These are phyloP conservation scores for Hymenoscyphus occultus DNA, from an alignment of 2,329 filamentous ascomycete genomes.

Conservation along the genomic window DNA sequence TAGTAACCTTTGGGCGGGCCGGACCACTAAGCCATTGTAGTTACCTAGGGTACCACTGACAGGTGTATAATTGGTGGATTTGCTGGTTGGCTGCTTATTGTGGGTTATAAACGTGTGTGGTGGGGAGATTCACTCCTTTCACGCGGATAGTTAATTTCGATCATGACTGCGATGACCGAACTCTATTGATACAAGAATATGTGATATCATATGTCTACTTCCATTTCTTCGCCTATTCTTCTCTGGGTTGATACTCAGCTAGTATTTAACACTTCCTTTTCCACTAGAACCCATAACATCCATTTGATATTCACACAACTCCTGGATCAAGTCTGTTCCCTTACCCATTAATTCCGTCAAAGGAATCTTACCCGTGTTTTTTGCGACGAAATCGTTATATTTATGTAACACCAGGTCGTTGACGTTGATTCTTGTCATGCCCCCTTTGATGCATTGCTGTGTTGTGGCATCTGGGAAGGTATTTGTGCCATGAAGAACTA, in stretches of 20 bases:
- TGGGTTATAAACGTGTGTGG: no score
- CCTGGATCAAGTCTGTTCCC: conserved; percentile 41
- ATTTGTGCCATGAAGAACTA: conserved; percentile 57
- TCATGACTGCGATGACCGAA: no score
- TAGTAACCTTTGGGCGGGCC: no score
- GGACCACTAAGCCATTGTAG: no score
- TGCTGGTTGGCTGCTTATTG: no score
- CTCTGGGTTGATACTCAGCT: not conserved
- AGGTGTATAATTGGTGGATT: no score
- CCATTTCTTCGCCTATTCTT: not conserved
- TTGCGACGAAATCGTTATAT: conserved; percentile 44
- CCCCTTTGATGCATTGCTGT: conserved; percentile 48
- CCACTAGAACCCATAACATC: conserved; percentile 31
- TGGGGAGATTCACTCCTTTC: no score
- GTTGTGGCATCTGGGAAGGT: conserved; percentile 50
- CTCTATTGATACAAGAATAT: no score
- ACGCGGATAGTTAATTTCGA: no score
- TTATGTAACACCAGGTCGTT: conserved; percentile 55
- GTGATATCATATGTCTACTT: no score
- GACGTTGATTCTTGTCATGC: conserved; percentile 56
- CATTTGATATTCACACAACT: conserved; percentile 32
- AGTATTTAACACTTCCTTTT: conserved; percentile 20
- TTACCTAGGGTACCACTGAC: no score
- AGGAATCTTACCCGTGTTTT: conserved; percentile 38
- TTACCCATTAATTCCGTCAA: conserved; percentile 42